Base-by-base conservation (phyloP, 2,329 filamentous ascomycete genomes). In the Metarhizium sp. region DNA sequence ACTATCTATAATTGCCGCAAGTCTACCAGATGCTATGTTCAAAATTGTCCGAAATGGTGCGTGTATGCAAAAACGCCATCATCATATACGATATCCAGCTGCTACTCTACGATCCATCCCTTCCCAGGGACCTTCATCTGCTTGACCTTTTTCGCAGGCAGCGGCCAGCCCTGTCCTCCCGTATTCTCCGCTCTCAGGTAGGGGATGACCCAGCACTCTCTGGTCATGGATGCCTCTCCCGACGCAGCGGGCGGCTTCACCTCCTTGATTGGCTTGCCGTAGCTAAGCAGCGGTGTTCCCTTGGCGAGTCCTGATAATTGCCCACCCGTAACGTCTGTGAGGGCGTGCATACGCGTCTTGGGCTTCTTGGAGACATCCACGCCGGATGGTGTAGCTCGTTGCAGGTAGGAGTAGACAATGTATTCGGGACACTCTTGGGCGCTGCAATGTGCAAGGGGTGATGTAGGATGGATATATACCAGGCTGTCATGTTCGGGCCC, bases 231-330 rank as follows among this genome's bases (percentile, higher is more conserved):
- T 1, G 68, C 69, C 14, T 71, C 67, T 1, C 64, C 64, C 30
- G 67, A 64, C 50, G 67, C 71, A 45, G 72, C 69, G 4, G 50
- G n/a, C 51, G 73, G 66, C 60, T 80, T 74, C 14, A 88, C 81
- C 75, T 94, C 92, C 62, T 94, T 94, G 66, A 96, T 85, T 1
- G 94, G 92, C 74, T 97, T 97, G 3, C 90, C 89, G 61, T 92
- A 91, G 42, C 82, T 82, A 25, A 97, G 70, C 54, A 99, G 74
- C 51, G 91, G 89, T 13, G 94, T 97, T 0, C 88, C 89, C 67
- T 90, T 87, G 5, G 91, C 89, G 54, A 97, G 76, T 1, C 82
- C 84, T 4, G 88, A 82, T 6, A 99, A 78, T 67, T 95, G 88
- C 2, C 81, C 79, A 1, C 84, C 87, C 16, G 84, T 88, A 6